A percentile compares a stretch with the other conserved stretches of the same genome.
phyloP scores from a whole-genome alignment of 306 rosid species.

The Pterocarpus santalinus region DNA sequence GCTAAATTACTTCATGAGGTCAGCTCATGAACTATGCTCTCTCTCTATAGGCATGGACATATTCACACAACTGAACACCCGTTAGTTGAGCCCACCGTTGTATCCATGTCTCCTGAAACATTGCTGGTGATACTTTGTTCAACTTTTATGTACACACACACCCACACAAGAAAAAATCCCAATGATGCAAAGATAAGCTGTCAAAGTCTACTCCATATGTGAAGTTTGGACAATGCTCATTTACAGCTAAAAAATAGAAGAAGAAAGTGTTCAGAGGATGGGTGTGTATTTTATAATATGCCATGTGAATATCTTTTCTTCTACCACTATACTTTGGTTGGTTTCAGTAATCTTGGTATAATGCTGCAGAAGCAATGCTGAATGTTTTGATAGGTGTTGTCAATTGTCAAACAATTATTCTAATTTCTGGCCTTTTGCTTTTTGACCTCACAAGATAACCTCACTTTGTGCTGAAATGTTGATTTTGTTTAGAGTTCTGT shows the following conservation, averaged over 20 bases:
- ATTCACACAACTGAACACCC: background rate
- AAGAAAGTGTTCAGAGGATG: background rate
- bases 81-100: background rate
- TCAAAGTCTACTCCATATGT: constrained; percentile 4
- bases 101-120: background rate
- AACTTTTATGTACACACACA: no score
- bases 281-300: background rate
- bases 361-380: constrained; percentile 8
- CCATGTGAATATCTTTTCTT: background rate
- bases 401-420: constrained; percentile 17
- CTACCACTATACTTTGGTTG: background rate
- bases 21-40: background rate
- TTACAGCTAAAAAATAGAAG: background rate
- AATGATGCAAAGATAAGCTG: background rate
- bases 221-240: background rate
- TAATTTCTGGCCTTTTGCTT: constrained; percentile 6
- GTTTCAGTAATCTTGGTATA: background rate
- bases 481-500: background rate
- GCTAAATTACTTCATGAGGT: constrained; percentile 89
- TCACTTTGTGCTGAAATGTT: constrained; percentile 14
- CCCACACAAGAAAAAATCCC: background rate
- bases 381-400: background rate
- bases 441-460: constrained; percentile 27
- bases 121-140: background rate
- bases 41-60: background rate